Conservation (phyloP, 2,329 filamentous ascomycete genomes). For the Verticillium longisporum region DNA sequence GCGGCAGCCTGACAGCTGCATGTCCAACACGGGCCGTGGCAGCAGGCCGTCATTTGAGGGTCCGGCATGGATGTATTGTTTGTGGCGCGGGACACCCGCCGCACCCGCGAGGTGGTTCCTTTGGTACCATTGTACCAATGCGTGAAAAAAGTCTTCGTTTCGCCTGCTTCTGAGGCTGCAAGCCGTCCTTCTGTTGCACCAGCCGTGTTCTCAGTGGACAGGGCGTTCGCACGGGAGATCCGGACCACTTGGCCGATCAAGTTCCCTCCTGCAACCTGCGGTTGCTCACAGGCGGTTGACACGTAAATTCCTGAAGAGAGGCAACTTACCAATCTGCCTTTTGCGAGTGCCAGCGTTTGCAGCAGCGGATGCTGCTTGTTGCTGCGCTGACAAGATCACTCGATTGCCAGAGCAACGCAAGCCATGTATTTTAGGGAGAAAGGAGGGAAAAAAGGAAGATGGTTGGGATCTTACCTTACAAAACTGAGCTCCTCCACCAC, state of each 20-base stretch:
- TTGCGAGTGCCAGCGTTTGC: background rate
- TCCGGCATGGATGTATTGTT: background rate
- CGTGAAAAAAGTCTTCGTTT: background rate
- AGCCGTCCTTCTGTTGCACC: background rate
- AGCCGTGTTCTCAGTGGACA: too few species aligned
- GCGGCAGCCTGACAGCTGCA: background rate
- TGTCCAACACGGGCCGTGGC: background rate
- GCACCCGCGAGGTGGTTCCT: background rate
- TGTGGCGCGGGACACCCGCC: background rate
- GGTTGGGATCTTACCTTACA: constrained; percentile 50
- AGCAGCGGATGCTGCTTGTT: background rate
- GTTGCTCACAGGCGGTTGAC: background rate
- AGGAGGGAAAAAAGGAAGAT: constrained; percentile 6
- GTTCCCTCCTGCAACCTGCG: too few species aligned
- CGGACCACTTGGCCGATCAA: background rate
- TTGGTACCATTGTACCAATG: too few species aligned
- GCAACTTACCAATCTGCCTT: background rate
- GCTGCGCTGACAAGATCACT: background rate
- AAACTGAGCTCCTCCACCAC: constrained; percentile 67
- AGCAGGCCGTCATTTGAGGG: background rate
- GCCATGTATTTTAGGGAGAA: background rate
- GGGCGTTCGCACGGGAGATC: background rate
- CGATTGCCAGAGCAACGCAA: constrained; percentile 2
- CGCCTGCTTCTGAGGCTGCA: background rate
- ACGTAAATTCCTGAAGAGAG: too few species aligned